phyloP scores from a whole-genome alignment of 805 yeast species.

The Sungouiozyma ichnusensis region DNA sequence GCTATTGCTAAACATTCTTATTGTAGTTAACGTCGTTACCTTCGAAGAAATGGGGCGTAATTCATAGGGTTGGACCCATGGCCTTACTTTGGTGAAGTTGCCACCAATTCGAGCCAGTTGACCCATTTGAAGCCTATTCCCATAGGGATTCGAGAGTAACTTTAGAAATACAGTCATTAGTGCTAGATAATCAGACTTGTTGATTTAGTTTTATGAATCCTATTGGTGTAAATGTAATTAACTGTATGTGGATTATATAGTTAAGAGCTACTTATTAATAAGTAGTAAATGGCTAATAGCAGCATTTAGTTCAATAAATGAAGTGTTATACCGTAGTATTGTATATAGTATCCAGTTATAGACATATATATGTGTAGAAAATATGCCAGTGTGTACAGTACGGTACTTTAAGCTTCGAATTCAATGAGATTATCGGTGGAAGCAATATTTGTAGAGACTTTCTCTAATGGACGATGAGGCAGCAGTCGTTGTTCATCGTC shows the following conservation, averaged over 20 bases:
- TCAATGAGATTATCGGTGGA: conserved; percentile 20
- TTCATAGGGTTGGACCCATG: not conserved
- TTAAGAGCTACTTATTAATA: no score
- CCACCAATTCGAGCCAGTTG: not conserved
- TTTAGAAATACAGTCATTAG: not conserved
- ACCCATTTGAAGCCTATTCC: not conserved
- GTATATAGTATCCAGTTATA: no score
- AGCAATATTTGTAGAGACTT: conserved; percentile 8
- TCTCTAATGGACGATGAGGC: conserved; percentile 10
- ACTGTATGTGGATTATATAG: no score
- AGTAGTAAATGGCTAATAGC: no score
- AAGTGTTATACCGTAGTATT: no score
- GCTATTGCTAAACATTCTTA: conserved; percentile 7
- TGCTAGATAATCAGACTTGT: no score
- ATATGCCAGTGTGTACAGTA: not conserved
- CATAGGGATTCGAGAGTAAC: not conserved
- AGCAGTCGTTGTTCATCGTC: conserved; percentile 4
- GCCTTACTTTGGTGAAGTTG: not conserved
- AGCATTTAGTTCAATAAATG: no score
- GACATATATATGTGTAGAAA: not conserved
- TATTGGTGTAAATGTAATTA: no score
- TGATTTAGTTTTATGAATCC: no score
- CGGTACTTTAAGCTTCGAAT: conserved; percentile 19
- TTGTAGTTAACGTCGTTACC: not conserved
- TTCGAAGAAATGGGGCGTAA: not conserved